Percentiles rank a stretch among this genome's conserved stretches.
Conservation (phyloP, 768 basidiomycete genomes). For the Scleroderma citrinum region DNA sequence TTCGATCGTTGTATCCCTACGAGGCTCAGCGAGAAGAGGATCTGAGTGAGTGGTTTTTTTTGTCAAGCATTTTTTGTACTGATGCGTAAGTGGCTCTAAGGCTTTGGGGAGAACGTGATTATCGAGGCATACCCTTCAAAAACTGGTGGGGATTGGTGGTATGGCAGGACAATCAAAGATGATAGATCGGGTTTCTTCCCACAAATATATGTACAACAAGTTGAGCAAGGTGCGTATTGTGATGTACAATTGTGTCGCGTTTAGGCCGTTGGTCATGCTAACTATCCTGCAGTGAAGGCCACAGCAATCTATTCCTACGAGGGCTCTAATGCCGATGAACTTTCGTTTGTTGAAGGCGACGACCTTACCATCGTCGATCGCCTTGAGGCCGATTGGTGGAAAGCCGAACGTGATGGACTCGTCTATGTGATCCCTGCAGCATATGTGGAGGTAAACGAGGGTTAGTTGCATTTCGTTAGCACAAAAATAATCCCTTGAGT, state of each 20-base stretch:
- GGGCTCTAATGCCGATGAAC: constrained; percentile 67
- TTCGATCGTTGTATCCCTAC: constrained; percentile 79
- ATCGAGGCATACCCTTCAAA: constrained; percentile 83
- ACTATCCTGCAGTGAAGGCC: constrained; percentile 48
- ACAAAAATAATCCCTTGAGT: constrained; percentile 44
- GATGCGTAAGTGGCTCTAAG: constrained; percentile 31
- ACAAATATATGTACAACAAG: constrained; percentile 73
- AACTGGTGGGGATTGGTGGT: constrained; percentile 89
- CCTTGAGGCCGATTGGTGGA: constrained; percentile 92
- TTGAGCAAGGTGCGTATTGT: constrained; percentile 59
- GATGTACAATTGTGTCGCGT: constrained; percentile 1
- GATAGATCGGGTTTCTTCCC: constrained; percentile 87
- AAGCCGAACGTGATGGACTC: constrained; percentile 79
- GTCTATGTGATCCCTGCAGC: constrained; percentile 90
- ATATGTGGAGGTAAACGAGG: constrained; percentile 80
- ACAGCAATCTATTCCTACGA: constrained; percentile 78
- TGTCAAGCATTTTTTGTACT: constrained; percentile 2
- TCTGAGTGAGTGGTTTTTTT: constrained; percentile 52
- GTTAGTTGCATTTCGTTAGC: constrained; percentile 64
- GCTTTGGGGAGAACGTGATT: constrained; percentile 75
- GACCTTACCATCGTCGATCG: constrained; percentile 72
- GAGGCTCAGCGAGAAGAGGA: constrained; percentile 86
- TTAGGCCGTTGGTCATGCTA: not conserved
- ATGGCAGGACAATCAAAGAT: constrained; percentile 60
- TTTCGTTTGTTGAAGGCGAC: constrained; percentile 83